Percentiles rank a stretch among this genome's conserved stretches.
Conservation (phyloP, 2,329 filamentous ascomycete species). For the Cryphonectria parasitica region DNA sequence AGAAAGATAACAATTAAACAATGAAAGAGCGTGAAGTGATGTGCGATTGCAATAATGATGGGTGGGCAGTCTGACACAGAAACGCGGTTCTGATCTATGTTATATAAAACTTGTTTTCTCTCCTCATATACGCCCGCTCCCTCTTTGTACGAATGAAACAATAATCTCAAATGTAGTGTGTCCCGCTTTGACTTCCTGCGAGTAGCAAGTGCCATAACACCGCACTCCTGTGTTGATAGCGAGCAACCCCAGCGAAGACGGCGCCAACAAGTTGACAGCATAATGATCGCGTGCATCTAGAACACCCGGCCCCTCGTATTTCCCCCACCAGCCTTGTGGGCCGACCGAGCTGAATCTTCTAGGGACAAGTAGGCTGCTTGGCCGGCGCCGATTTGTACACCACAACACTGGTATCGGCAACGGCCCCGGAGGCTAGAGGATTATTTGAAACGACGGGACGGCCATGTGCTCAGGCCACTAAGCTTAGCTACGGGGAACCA, state of each 20-base stretch:
- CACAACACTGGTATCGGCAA: background rate
- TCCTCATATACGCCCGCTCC: background rate
- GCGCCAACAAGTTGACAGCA: background rate
- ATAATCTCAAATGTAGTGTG: no score
- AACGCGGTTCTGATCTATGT: background rate
- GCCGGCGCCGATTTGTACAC: background rate
- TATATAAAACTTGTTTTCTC: background rate
- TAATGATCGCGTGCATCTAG: background rate
- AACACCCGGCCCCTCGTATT: background rate
- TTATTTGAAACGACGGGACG: background rate
- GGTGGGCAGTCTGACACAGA: background rate
- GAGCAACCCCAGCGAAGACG: background rate
- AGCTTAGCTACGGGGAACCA: background rate
- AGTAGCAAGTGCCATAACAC: background rate
- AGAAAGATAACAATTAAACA: background rate
- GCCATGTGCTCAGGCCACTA: background rate
- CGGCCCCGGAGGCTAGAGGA: background rate
- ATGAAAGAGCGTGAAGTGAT: background rate
- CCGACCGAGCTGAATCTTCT: background rate
- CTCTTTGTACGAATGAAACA: no score
- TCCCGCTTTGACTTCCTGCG: background rate
- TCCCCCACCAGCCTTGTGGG: background rate
- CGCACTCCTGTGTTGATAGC: background rate
- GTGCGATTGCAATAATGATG: no score
- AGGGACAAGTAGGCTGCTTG: background rate